phyloP scores from a whole-genome alignment of 2,329 filamentous ascomycete genomes.

The Hypomyces perniciosus region DNA sequence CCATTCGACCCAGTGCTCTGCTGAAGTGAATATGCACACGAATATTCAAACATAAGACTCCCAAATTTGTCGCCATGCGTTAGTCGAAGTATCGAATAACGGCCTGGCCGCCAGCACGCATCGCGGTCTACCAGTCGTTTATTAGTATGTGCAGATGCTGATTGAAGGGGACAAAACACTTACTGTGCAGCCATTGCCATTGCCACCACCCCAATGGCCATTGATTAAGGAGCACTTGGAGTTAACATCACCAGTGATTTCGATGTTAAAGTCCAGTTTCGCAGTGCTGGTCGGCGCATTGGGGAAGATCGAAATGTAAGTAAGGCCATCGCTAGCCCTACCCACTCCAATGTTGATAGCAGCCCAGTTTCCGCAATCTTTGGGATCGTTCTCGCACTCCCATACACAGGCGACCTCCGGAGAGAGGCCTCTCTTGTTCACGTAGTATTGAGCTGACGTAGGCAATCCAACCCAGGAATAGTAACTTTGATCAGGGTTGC shows the following conservation, averaged over 20 bases:
- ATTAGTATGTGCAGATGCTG: background rate
- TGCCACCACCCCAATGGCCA: slow-evolving; percentile 54
- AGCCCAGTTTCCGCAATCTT: slow-evolving; percentile 74
- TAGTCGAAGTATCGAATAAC: slow-evolving; percentile 37
- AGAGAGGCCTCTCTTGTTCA: slow-evolving; percentile 73
- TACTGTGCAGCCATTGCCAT: slow-evolving; percentile 69
- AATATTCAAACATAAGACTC: slow-evolving; percentile 27
- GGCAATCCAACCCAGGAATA: slow-evolving; percentile 68
- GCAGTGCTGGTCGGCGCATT: slow-evolving; percentile 70
- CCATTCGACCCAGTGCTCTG: slow-evolving; percentile 12
- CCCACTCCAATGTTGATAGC: slow-evolving; percentile 83
- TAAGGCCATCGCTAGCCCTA: slow-evolving; percentile 55
- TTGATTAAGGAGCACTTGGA: slow-evolving; percentile 58
- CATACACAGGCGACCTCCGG: slow-evolving; percentile 70
- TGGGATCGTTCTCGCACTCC: slow-evolving; percentile 44
- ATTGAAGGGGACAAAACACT: slow-evolving; percentile 32
- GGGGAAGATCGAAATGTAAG: slow-evolving; percentile 78
- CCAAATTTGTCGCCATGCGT: slow-evolving; percentile 11
- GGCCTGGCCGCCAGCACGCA: slow-evolving; percentile 36
- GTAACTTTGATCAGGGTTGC: slow-evolving; percentile 72
- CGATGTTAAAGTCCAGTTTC: slow-evolving; percentile 70
- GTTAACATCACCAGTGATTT: slow-evolving; percentile 61
- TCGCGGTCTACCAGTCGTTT: slow-evolving; percentile 33
- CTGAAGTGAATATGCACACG: slow-evolving; percentile 29
- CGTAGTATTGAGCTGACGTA: slow-evolving; percentile 93